Percentiles rank a stretch among this genome's conserved stretches.
Conservation (phyloP, 352 stramenopile genomes). For the Porosira glacialis region DNA sequence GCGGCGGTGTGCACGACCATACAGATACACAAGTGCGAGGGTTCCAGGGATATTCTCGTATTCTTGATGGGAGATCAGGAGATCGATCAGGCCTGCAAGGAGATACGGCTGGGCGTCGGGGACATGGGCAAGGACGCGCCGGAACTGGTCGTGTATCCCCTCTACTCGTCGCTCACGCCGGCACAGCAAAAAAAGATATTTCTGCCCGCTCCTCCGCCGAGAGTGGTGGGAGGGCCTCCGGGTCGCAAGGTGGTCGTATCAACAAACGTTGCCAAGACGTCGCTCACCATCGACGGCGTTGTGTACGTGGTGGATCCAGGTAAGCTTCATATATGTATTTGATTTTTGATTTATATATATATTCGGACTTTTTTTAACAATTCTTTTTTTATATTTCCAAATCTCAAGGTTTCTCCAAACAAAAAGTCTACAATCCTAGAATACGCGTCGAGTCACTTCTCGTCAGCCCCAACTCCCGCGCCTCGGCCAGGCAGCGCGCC, state of each 20-base stretch:
- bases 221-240: constrained; percentile 79
- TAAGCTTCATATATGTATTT: constrained; percentile 88
- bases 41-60: constrained; percentile 95
- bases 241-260: constrained; percentile 91
- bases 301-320: constrained; percentile 86
- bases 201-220: constrained; percentile 80
- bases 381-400: no score
- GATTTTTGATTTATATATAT: no score
- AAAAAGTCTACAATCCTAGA: constrained; percentile 98
- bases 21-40: constrained; percentile 97
- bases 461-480: constrained; percentile 50
- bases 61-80: constrained; percentile 99
- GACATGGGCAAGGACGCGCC: constrained; percentile 68
- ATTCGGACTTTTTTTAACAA: no score
- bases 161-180: constrained; percentile 95
- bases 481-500: constrained; percentile 84
- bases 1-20: constrained; percentile 80
- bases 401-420: no score
- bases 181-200: constrained; percentile 92
- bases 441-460: constrained; percentile 97
- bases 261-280: constrained; percentile 86
- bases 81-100: constrained; percentile 91
- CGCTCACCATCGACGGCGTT: constrained; percentile 97
- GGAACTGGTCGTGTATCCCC: constrained; percentile 85
- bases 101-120: constrained; percentile 83